A percentile compares a stretch with the other conserved stretches of the same genome.
These are phyloP conservation scores for Kodamaea alishanica DNA, from an alignment of 1,139 yeast genomes.

Conservation along the genomic window DNA sequence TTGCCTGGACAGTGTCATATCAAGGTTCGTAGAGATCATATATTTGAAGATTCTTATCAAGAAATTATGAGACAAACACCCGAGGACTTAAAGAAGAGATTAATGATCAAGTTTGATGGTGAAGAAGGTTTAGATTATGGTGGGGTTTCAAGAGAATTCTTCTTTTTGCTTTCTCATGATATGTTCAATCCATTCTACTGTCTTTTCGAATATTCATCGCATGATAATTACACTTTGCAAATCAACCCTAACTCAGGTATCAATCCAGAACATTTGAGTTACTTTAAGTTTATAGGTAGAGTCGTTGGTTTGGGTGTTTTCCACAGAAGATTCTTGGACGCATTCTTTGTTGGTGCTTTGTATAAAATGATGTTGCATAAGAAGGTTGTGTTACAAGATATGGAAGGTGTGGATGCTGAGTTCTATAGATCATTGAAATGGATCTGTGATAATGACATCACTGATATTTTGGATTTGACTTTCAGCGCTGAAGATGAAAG, in stretches of 20 bases:
- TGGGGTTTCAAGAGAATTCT: conserved; percentile 97
- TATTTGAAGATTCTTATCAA: conserved; percentile 95
- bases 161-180: conserved; percentile 92
- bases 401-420: conserved; percentile 99
- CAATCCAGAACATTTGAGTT: conserved; percentile 95
- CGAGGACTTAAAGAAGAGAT: conserved; percentile 92
- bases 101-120: conserved; percentile 97
- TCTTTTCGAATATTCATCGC: conserved; percentile 93
- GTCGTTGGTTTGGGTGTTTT: conserved; percentile 97
- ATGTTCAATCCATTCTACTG: conserved; percentile 99
- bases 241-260: conserved; percentile 98
- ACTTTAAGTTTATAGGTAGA: conserved; percentile 96
- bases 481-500: conserved; percentile 95
- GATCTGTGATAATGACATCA: conserved; percentile 92
- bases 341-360: conserved; percentile 96
- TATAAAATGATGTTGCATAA: conserved; percentile 97
- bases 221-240: conserved; percentile 95
- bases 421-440: conserved; percentile 91
- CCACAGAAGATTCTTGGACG: conserved; percentile 96
- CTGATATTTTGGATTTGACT: conserved; percentile 75
- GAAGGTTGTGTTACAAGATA: conserved; percentile 90
- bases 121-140: conserved; percentile 99
- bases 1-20: conserved; percentile 98
- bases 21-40: conserved; percentile 94
- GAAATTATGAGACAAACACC: conserved; percentile 99